Evolutionary conservation across 164 flowering plant species (phyloP).

Genomic region (Vitis rotundifolia): DNA sequence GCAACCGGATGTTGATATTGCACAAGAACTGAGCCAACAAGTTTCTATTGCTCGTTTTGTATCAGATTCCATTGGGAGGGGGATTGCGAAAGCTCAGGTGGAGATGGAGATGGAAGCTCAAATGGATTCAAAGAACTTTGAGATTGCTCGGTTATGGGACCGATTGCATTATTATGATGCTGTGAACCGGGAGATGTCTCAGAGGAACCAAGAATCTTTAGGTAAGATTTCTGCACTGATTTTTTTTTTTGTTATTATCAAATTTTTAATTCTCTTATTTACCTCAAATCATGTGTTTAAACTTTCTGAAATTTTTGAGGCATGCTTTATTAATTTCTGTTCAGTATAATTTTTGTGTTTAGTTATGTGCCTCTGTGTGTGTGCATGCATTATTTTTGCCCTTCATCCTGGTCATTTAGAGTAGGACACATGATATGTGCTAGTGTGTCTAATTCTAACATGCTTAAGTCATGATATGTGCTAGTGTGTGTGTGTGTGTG

Average conservation of each 20-base stretch:
- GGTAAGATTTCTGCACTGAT: conserved; percentile 42
- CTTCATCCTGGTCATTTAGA: too few relatives aligned
- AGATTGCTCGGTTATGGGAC: conserved; percentile 78
- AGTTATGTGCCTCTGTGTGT: too few relatives aligned
- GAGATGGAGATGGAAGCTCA: conserved; percentile 73
- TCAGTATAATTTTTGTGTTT: too few relatives aligned
- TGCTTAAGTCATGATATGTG: too few relatives aligned
- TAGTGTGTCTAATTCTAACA: too few relatives aligned
- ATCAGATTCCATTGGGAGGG: conserved; percentile 73
- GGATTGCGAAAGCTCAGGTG: conserved; percentile 66
- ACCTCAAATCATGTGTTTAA: too few relatives aligned
- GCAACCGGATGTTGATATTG: conserved; percentile 30
- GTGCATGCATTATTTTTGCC: too few relatives aligned
- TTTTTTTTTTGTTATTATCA: neutral
- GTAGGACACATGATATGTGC: too few relatives aligned
- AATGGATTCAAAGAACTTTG: conserved; percentile 72
- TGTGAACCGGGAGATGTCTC: conserved; percentile 89
- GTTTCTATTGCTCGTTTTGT: conserved; percentile 61
- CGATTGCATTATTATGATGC: conserved; percentile 80
- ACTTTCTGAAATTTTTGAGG: too few relatives aligned
- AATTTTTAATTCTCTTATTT: neutral
- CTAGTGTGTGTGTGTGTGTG: too few relatives aligned
- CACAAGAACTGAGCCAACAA: conserved; percentile 57
- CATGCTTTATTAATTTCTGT: too few relatives aligned
- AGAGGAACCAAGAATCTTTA: conserved; percentile 81